Base-by-base conservation (phyloP, 805 yeast genomes). In the Suhomyces sp. region DNA sequence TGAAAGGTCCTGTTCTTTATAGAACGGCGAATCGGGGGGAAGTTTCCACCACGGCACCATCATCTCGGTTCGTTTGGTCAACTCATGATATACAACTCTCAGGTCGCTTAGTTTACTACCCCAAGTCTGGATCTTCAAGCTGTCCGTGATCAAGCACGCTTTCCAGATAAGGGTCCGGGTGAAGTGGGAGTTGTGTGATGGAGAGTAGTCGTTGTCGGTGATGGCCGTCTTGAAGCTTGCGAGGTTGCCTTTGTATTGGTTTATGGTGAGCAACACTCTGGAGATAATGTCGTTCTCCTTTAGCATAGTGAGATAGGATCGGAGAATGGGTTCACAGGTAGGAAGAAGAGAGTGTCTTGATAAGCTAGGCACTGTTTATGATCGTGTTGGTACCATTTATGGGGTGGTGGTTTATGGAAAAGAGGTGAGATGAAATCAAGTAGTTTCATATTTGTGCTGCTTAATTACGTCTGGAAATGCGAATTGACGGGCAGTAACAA, bases 111-210 rank as follows among this genome's bases (percentile, higher is more conserved):
- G 49, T 30, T 50, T 46, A 7, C 45, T 37, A 8, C 47, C 54
- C 72, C 73, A 68, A 4, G 40, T 31, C 21, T 53, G 58, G 28
- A 64, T 58, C 35, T 60, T 57, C 27, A 66, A 51, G 23, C 56
- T 54, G 19, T 65, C 64, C 11, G 70, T 62, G 21, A 68, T 58
- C 14, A 60, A 51, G 28, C 63, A 52, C 11, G 51, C 35, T 40
- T 67, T 68, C 72, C 72, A 68, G 6, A 67, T 36, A 24, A 68
- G 50, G 6, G 62, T 44, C 5, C 72, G 48, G 2, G 58, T 39
- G 42, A 58, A 66, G 39, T 47, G 28, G 19, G 46, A 39, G 10
- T 39, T 39, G 12, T 31, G 33, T 19, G 28, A 28, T 8, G 58
- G 50, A 19, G 44, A 44, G 47, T 63, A 65, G 11, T 60, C 65